Base-by-base conservation (phyloP, 1,139 yeast species). In the Suhomyces kunorum region DNA sequence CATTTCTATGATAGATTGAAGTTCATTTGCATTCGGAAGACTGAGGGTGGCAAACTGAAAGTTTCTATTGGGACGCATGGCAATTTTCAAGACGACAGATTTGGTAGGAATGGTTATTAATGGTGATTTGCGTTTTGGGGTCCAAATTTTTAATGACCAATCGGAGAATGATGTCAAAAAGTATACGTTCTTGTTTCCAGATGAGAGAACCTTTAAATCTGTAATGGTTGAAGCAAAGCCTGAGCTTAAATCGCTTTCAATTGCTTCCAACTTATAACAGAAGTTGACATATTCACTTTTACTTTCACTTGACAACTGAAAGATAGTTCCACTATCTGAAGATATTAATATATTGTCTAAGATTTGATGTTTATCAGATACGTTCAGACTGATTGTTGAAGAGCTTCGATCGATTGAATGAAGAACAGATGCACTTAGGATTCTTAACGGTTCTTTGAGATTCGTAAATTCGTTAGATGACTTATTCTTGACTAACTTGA, bases 21-120 rank as follows among this genome's bases (percentile, higher is more conserved):
- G 43, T 38, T 18, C 36, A 33, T 12, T 42, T 11, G 54, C 59
- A 16, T 51, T 49, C 35, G 51, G 43, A 2, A 75, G 66, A 5
- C 80, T 81, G 17, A 74, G 70, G 1, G 74, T 59, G 1, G 76
- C 75, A 50, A 81, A 77, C 36, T 80, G 74, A 8, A 64, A 59
- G 1, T 67, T 62, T 9, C 55, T 46, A 8, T 54, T 50, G 0
- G 82, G 83, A 31, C 74, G 58, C 60, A 74, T 65, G 5, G 63
- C 57, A 1, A 77, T 62, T 33, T 68, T 74, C 34, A 66, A 59
- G 0, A 78, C 69, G 11, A 71, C 60, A 33, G 74, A 71, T 8
- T 64, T 61, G 1, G 75, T 65, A 5, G 67, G 62, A 15, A 70
- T 54, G 2, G 48, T 42, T 6, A 64, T 40, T 8, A 55, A 24